Evolutionary conservation across 2,329 filamentous ascomycete species (phyloP).

Genomic region (Drechslerella stenobrocha): DNA sequence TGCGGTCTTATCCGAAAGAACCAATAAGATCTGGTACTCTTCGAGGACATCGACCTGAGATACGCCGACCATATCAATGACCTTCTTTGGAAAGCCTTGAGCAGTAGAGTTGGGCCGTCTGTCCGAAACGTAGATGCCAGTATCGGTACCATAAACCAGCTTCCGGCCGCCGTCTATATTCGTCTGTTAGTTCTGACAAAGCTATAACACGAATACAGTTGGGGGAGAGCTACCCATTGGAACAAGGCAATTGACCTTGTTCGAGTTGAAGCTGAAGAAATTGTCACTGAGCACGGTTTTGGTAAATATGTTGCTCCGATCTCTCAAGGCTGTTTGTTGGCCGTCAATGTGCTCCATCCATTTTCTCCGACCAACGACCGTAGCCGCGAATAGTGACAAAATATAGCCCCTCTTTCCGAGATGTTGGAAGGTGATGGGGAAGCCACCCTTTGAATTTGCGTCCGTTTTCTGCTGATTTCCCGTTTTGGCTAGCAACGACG

Average conservation of each 20-base stretch:
- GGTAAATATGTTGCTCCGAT: slow-evolving; percentile 71
- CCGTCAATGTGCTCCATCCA: slow-evolving; percentile 95
- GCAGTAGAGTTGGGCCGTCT: slow-evolving; percentile 80
- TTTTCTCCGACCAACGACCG: slow-evolving; percentile 83
- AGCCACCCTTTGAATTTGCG: slow-evolving; percentile 67
- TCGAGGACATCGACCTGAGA: slow-evolving; percentile 96
- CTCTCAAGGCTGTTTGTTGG: slow-evolving; percentile 82
- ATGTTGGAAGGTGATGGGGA: slow-evolving; percentile 94
- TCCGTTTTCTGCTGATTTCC: slow-evolving; percentile 60
- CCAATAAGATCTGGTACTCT: slow-evolving; percentile 87
- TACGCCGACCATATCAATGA: slow-evolving; percentile 82
- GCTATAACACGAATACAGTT: no score
- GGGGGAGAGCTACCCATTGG: slow-evolving; percentile 90
- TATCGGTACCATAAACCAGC: slow-evolving; percentile 90
- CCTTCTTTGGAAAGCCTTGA: slow-evolving; percentile 70
- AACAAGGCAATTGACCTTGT: slow-evolving; percentile 90
- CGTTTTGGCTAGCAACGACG: slow-evolving; percentile 72
- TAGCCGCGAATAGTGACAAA: slow-evolving; percentile 81
- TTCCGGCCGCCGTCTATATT: slow-evolving; percentile 84
- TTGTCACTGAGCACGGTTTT: slow-evolving; percentile 74
- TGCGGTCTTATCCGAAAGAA: slow-evolving; percentile 89
- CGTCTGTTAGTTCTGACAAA: slow-evolving; percentile 13
- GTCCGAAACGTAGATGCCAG: slow-evolving; percentile 88
- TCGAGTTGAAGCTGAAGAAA: slow-evolving; percentile 79
- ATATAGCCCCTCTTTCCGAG: slow-evolving; percentile 95